Conservation (phyloP, 768 basidiomycete genomes). For the Boletus rubescentipes region DNA sequence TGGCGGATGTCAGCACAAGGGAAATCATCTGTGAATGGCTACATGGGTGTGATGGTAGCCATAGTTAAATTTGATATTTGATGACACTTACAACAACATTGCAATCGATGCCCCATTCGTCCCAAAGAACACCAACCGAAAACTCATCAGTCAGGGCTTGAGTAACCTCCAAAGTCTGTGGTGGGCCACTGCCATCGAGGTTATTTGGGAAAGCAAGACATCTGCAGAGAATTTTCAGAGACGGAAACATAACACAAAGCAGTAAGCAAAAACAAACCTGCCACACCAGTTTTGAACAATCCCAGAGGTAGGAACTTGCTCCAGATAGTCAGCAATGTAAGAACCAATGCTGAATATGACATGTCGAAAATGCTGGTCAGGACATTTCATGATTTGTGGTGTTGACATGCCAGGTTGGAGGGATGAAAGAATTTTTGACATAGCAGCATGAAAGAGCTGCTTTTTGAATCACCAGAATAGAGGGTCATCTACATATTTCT, state of each 20-base stretch:
- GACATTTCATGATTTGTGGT: conserved; percentile 16
- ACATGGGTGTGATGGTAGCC: too few relatives aligned
- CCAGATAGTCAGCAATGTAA: conserved; percentile 42
- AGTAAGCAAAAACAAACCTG: neutral
- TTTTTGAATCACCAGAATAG: conserved; percentile 30
- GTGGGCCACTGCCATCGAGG: neutral
- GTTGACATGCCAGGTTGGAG: conserved; percentile 25
- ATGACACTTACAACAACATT: too few relatives aligned
- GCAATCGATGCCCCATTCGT: too few relatives aligned
- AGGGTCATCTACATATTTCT: conserved; percentile 1
- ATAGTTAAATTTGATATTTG: too few relatives aligned
- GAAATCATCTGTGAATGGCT: too few relatives aligned
- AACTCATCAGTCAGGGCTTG: neutral
- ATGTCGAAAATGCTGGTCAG: conserved; percentile 20
- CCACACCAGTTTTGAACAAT: conserved; percentile 9
- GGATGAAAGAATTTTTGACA: conserved; percentile 5
- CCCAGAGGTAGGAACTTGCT: conserved; percentile 28
- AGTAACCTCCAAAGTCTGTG: neutral
- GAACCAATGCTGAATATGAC: conserved; percentile 33
- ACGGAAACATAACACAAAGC: too few relatives aligned
- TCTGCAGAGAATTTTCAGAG: neutral
- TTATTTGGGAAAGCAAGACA: neutral
- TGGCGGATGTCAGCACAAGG: too few relatives aligned
- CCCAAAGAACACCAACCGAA: too few relatives aligned
- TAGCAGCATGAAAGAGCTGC: conserved; percentile 34